Conservation (phyloP, 2,329 filamentous ascomycete species). For the Botrytis tulipae region DNA sequence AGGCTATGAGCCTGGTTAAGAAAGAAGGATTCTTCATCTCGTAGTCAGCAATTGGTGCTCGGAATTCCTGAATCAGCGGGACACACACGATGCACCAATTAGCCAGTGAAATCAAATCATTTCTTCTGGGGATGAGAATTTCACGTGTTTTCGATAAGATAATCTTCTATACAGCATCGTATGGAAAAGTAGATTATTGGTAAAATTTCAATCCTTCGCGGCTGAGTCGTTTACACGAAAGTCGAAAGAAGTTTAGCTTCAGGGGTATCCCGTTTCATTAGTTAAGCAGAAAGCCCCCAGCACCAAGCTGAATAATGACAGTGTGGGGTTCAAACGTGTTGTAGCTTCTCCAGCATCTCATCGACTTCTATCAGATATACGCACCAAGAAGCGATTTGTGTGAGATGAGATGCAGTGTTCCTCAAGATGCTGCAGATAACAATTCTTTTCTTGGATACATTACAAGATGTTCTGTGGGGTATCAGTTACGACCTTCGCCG, state of each 20-base stretch:
- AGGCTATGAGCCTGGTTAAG: not conserved
- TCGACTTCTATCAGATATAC: not conserved
- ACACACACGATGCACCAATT: not conserved
- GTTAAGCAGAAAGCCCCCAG: slow-evolving; percentile 2
- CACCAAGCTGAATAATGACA: not conserved
- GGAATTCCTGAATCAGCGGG: not conserved
- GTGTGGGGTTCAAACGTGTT: not conserved
- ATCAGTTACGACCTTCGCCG: not conserved
- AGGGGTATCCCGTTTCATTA: slow-evolving; percentile 1
- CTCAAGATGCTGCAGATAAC: not conserved
- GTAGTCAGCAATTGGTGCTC: not conserved
- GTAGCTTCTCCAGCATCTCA: not conserved
- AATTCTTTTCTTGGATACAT: not conserved
- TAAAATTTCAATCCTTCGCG: slow-evolving; percentile 17
- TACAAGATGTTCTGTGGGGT: not conserved
- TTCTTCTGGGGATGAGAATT: not conserved
- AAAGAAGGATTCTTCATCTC: not conserved
- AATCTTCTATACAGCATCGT: not conserved
- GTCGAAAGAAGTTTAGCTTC: slow-evolving; percentile 12
- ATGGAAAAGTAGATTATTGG: not conserved
- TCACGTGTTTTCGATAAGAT: not conserved
- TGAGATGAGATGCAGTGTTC: not conserved
- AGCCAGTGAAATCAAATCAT: not conserved
- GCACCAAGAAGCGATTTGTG: not conserved
- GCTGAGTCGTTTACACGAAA: slow-evolving; percentile 10